These are phyloP conservation scores for Crithidia sp. DNA, from an alignment of 208 protist species.

Conservation along the genomic window DNA sequence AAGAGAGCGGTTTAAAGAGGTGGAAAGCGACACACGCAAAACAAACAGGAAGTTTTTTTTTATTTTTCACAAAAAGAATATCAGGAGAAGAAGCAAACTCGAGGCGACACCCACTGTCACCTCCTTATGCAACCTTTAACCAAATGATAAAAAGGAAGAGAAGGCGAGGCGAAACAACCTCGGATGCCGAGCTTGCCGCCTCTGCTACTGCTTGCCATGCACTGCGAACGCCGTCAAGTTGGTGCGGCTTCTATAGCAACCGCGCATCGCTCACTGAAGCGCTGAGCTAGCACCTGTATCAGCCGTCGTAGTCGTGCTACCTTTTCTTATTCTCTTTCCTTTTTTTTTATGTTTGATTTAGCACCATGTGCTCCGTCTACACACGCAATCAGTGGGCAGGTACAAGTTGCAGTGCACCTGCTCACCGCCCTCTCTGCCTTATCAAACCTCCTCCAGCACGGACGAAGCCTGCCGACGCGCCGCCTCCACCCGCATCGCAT, in stretches of 20 bases:
- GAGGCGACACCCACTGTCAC: too few relatives aligned
- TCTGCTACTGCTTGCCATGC: too few relatives aligned
- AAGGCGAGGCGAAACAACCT: too few relatives aligned
- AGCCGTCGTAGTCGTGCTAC: background rate
- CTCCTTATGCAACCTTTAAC: too few relatives aligned
- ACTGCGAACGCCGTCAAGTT: background rate
- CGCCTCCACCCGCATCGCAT: conserved; percentile 60
- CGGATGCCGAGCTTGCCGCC: too few relatives aligned
- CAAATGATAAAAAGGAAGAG: too few relatives aligned
- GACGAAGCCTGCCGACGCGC: conserved; percentile 54
- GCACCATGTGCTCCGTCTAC: background rate
- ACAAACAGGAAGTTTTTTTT: background rate
- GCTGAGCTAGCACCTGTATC: background rate
- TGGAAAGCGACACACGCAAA: background rate
- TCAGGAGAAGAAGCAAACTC: background rate
- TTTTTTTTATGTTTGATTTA: background rate
- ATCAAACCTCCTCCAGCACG: conserved; percentile 41
- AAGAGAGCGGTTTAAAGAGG: background rate
- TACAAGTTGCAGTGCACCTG: too few relatives aligned
- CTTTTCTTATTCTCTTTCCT: background rate
- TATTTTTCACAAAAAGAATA: background rate
- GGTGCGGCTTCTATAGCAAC: background rate
- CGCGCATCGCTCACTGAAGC: background rate
- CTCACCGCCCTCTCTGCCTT: background rate
- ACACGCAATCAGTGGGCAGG: background rate